Evolutionary conservation across 192 early-diverging fungal species (phyloP).

Genomic region (Podila epigama): DNA sequence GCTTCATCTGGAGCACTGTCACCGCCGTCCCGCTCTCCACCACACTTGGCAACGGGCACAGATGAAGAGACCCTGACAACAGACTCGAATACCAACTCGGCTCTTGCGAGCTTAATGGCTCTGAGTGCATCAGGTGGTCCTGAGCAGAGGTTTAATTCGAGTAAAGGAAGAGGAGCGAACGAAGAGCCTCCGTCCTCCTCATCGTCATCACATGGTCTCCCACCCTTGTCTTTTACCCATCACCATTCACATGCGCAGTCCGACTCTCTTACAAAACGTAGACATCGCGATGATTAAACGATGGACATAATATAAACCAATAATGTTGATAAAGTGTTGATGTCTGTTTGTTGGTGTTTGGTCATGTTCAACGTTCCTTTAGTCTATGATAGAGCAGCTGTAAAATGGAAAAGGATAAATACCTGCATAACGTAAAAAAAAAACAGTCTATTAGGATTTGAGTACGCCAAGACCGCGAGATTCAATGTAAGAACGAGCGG

Average conservation of each 20-base stretch:
- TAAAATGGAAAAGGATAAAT: slow-evolving; percentile 5
- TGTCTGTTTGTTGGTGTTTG: too few relatives aligned
- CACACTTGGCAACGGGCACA: neutral
- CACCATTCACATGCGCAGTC: neutral
- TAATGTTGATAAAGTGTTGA: neutral
- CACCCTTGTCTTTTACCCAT: neutral
- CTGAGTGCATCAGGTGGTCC: slow-evolving; percentile 30
- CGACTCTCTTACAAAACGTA: slow-evolving; percentile 15
- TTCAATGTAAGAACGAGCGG: slow-evolving; percentile 65
- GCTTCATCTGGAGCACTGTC: neutral
- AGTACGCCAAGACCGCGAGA: slow-evolving; percentile 53
- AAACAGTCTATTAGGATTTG: too few relatives aligned
- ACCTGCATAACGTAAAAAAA: too few relatives aligned
- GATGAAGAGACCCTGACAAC: neutral
- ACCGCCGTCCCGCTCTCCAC: neutral
- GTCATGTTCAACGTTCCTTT: too few relatives aligned
- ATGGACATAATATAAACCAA: neutral
- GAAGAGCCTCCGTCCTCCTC: neutral
- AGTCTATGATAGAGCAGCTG: neutral
- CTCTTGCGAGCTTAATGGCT: slow-evolving; percentile 40
- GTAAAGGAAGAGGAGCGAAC: neutral
- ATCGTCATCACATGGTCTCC: neutral
- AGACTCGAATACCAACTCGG: slow-evolving; percentile 37
- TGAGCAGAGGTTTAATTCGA: neutral
- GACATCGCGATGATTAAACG: neutral